A percentile compares a stretch with the other conserved stretches of the same genome.
Evolutionary conservation across 2,329 filamentous ascomycete species (phyloP).

Genomic region (Diplocarpon rosae): DNA sequence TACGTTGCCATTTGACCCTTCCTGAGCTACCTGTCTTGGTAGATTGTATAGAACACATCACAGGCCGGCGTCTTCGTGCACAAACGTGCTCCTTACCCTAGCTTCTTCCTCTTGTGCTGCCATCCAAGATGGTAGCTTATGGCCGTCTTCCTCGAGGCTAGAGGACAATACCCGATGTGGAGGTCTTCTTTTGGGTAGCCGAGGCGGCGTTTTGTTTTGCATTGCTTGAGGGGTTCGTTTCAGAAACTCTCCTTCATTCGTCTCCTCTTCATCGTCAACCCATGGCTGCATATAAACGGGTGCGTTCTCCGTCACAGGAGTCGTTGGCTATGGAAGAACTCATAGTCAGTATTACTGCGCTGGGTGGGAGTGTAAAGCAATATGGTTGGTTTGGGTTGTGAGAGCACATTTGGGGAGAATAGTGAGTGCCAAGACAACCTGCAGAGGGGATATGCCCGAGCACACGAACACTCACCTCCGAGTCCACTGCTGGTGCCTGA

Average conservation of each 20-base stretch:
- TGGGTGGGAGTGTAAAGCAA: too few relatives aligned
- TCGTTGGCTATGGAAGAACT: too few relatives aligned
- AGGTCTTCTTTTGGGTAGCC: slow-evolving; percentile 19
- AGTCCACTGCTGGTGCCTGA: slow-evolving; percentile 52
- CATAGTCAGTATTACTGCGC: too few relatives aligned
- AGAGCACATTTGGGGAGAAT: too few relatives aligned
- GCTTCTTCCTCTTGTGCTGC: slow-evolving; percentile 28
- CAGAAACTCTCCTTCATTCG: slow-evolving; percentile 9
- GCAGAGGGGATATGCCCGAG: too few relatives aligned
- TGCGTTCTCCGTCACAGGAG: slow-evolving; percentile 24
- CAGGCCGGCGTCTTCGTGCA: slow-evolving; percentile 25
- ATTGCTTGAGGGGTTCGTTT: not conserved
- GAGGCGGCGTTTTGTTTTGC: slow-evolving; percentile 11
- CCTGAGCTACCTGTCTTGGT: not conserved
- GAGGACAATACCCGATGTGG: slow-evolving; percentile 18
- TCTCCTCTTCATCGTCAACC: slow-evolving; percentile 28
- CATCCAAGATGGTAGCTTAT: slow-evolving; percentile 25
- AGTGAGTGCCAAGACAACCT: too few relatives aligned
- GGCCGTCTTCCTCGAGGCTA: slow-evolving; percentile 26
- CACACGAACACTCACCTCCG: slow-evolving; percentile 28
- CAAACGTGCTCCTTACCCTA: slow-evolving; percentile 24
- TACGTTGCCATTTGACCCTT: too few relatives aligned
- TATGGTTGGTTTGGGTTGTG: too few relatives aligned
- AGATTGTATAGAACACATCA: not conserved
- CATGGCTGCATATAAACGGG: slow-evolving; percentile 26